Conservation (phyloP, 805 yeast genomes). For the Wickerhamiella qilinensis region DNA sequence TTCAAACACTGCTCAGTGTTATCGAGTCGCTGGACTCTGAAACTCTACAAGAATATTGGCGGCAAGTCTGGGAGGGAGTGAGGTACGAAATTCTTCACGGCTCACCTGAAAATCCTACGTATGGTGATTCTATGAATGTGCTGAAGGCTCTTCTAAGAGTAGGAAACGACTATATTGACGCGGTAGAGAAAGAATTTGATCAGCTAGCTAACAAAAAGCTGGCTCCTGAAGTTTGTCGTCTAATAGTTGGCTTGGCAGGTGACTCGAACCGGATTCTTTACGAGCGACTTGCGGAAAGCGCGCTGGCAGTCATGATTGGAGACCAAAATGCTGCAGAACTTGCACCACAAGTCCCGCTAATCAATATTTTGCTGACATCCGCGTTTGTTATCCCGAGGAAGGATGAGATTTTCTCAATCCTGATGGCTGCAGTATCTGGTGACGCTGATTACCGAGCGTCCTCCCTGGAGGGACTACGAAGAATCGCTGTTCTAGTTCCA, state of each 20-base stretch:
- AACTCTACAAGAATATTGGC: slow-evolving; percentile 45
- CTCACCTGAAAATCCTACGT: slow-evolving; percentile 33
- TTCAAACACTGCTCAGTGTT: slow-evolving; percentile 44
- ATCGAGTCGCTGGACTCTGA: slow-evolving; percentile 34
- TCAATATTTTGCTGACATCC: slow-evolving; percentile 17
- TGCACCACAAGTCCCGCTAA: background rate
- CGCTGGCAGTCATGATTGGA: background rate
- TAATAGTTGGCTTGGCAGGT: slow-evolving; percentile 4
- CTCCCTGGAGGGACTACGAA: slow-evolving; percentile 47
- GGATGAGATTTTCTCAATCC: slow-evolving; percentile 49
- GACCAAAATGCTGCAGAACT: background rate
- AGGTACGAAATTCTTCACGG: slow-evolving; percentile 81
- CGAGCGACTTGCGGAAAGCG: background rate
- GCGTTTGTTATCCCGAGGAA: slow-evolving; percentile 30
- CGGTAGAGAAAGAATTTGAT: slow-evolving; percentile 13
- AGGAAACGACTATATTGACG: slow-evolving; percentile 26
- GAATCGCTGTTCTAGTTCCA: slow-evolving; percentile 26
- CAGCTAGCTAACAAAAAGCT: slow-evolving; percentile 1
- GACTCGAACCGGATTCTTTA: background rate
- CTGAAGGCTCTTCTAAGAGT: slow-evolving; percentile 27
- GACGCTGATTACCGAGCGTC: slow-evolving; percentile 57
- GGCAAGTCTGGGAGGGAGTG: slow-evolving; percentile 68
- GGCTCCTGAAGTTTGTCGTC: slow-evolving; percentile 5
- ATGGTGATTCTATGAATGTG: slow-evolving; percentile 27
- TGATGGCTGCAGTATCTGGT: slow-evolving; percentile 46